phyloP scores from a whole-genome alignment of 495 filamentous ascomycete genomes.

The Pseudevernia furfuracea region DNA sequence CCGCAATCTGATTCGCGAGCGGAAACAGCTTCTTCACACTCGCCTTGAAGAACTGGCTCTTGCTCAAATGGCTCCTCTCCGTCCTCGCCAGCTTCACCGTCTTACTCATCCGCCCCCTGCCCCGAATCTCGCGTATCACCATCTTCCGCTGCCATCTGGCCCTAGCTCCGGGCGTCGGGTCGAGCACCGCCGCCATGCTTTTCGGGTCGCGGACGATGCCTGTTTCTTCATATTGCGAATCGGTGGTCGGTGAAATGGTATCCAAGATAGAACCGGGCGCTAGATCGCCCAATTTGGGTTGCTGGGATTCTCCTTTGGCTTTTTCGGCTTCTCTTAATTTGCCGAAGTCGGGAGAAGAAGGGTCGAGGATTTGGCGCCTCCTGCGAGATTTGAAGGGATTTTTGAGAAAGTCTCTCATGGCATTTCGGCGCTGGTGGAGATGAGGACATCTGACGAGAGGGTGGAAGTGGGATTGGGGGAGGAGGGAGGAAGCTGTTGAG shows the following conservation, averaged over 20 bases:
- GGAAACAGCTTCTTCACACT: slow-evolving; percentile 80
- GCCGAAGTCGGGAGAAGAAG: slow-evolving; percentile 7
- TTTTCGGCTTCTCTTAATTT: slow-evolving; percentile 1
- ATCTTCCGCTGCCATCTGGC: slow-evolving; percentile 74
- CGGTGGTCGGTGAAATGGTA: slow-evolving; percentile 32
- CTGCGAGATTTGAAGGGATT: slow-evolving; percentile 22
- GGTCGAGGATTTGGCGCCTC: slow-evolving; percentile 30
- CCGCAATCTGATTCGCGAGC: slow-evolving; percentile 76
- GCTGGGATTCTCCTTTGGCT: slow-evolving; percentile 21
- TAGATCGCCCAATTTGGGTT: slow-evolving; percentile 33
- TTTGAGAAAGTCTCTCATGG: slow-evolving; percentile 22
- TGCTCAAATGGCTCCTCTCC: slow-evolving; percentile 59
- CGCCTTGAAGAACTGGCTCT: slow-evolving; percentile 65
- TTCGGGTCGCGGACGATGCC: slow-evolving; percentile 35
- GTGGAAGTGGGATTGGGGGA: slow-evolving; percentile 13
- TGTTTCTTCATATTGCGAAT: background rate
- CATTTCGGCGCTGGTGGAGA: slow-evolving; percentile 11
- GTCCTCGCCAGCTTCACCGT: slow-evolving; percentile 57
- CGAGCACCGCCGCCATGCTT: slow-evolving; percentile 48
- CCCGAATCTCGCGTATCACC: slow-evolving; percentile 61
- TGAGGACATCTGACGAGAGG: slow-evolving; percentile 18
- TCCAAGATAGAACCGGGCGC: slow-evolving; percentile 55
- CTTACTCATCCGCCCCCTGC: slow-evolving; percentile 58
- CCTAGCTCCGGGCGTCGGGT: slow-evolving; percentile 61
- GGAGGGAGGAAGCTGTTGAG: slow-evolving; percentile 27